Evolutionary conservation across 2,329 filamentous ascomycete genomes (phyloP), one percentile per base, ranked within the genome.

Genomic region (Exophiala dermatitidis): DNA sequence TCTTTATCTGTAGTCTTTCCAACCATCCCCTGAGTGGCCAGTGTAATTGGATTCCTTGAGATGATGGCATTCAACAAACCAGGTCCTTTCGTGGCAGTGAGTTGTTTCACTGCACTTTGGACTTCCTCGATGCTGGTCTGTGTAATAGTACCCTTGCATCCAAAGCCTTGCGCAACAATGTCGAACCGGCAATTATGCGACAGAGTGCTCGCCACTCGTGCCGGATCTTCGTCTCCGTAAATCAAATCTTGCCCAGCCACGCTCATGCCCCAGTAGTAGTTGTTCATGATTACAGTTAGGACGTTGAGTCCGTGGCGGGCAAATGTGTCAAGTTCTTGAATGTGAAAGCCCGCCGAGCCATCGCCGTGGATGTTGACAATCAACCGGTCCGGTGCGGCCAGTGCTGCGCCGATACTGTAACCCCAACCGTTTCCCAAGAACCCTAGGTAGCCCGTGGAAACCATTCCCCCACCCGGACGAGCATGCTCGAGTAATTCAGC

Each of bases 361-460:
- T 77, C 73, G 5, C 73, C 74, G 38, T 75, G 72, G 3, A 75
- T 64, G 52, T 72, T 74, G 3, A 76, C 62, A 0, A 77, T 63
- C 9, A 71, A 63, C 3, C 66, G 60, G 8, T 60, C 57, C 0
- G 68, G 70, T n/a, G 66, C 68, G 0, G 72, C 73, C 2, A 74
- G 60, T 0, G 72, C 72, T 6, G 69, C 71, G 0, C 74, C 73
- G 1, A 76, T 62, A 1, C 66, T 62, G 57, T 75, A 75, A 3
- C 73, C 73, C 64, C 71, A 76, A 3, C 73, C 73, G 52, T 72
- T 75, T 1, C 73, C 73, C 1, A 75, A 64, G 62, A 75, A 74
- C 1, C 74, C 73, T 1, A 76, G 65, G 46, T 74, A 70, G 46
- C 69, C 67, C n/a, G 59, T 66, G 4, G 49, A 30, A 9, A 53